These are phyloP conservation scores for Entomortierella beljakovae DNA, from an alignment of 192 early-diverging fungal species.

Conservation along the genomic window DNA sequence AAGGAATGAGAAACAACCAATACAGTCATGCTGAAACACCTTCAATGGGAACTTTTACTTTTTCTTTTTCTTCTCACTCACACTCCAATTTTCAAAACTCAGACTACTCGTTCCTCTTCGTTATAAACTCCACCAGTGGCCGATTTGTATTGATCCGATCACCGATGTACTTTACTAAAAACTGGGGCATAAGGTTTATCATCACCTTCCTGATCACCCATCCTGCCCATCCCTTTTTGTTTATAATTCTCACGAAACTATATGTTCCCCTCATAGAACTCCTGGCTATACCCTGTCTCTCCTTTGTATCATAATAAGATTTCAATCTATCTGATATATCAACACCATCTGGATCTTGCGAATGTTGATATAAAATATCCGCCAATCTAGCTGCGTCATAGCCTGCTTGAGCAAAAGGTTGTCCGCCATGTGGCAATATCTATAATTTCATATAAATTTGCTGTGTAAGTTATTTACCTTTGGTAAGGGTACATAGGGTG, in stretches of 20 bases:
- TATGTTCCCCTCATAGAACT: conserved; percentile 10
- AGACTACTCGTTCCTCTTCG: background rate
- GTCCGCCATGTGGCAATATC: conserved; percentile 35
- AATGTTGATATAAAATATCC: conserved; percentile 31
- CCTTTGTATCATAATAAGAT: conserved; percentile 14
- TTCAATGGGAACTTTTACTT: too few species aligned
- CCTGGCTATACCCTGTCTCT: conserved; percentile 13
- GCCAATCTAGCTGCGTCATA: conserved; percentile 31
- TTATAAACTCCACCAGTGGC: conserved; percentile 17
- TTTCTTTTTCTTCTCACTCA: too few species aligned
- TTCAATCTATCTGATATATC: conserved; percentile 11
- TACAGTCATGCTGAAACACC: too few species aligned
- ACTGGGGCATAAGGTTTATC: conserved; percentile 16
- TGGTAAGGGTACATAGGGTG: too few species aligned
- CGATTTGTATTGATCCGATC: conserved; percentile 16
- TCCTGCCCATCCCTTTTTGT: conserved; percentile 27
- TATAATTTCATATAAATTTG: background rate
- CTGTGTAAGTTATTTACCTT: too few species aligned
- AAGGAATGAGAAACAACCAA: too few species aligned
- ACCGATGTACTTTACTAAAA: background rate
- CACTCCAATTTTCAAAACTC: background rate
- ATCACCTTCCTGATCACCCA: conserved; percentile 2
- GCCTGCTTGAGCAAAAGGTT: conserved; percentile 38
- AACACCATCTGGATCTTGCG: background rate
- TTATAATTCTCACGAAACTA: conserved; percentile 12